Conservation (phyloP, 1,284 basidiomycete genomes). For the Microstroma glucosiphilum region DNA sequence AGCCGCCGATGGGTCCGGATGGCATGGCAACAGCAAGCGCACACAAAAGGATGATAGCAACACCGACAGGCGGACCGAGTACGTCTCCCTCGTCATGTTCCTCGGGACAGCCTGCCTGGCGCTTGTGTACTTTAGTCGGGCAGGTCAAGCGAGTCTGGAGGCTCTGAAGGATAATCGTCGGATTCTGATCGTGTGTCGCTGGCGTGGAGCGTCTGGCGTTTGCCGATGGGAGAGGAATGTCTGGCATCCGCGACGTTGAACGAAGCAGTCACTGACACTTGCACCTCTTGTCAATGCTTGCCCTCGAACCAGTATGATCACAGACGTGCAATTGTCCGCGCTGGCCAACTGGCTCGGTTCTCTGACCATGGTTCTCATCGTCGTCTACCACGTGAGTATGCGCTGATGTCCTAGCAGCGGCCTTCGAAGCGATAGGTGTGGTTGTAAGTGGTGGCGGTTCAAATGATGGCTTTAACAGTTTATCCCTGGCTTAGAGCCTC, state of each 20-base stretch:
- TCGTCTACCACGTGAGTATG: constrained; percentile 40
- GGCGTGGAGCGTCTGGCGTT: background rate
- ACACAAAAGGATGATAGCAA: constrained; percentile 12
- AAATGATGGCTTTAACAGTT: constrained; percentile 5
- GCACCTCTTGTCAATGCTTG: background rate
- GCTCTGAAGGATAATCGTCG: constrained; percentile 8
- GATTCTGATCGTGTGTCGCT: constrained; percentile 6
- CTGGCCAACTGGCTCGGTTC: constrained; percentile 46
- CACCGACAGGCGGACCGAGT: constrained; percentile 17
- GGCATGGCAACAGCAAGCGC: background rate
- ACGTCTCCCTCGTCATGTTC: constrained; percentile 3
- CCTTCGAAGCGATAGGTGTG: background rate
- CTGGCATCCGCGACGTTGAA: background rate
- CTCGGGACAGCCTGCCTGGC: background rate
- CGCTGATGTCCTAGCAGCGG: no score
- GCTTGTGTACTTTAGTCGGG: constrained; percentile 1
- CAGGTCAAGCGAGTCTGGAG: constrained; percentile 2
- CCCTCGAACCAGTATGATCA: constrained; percentile 26
- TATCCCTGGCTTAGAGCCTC: constrained; percentile 7
- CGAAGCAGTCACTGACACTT: background rate
- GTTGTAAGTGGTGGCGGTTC: background rate
- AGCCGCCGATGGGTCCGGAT: background rate
- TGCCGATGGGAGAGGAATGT: background rate
- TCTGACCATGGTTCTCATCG: constrained; percentile 41
- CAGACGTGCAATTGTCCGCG: constrained; percentile 40